These are phyloP conservation scores for Rhizoclosmatium sp. DNA, from an alignment of 192 early-diverging fungal species.

Conservation along the genomic window DNA sequence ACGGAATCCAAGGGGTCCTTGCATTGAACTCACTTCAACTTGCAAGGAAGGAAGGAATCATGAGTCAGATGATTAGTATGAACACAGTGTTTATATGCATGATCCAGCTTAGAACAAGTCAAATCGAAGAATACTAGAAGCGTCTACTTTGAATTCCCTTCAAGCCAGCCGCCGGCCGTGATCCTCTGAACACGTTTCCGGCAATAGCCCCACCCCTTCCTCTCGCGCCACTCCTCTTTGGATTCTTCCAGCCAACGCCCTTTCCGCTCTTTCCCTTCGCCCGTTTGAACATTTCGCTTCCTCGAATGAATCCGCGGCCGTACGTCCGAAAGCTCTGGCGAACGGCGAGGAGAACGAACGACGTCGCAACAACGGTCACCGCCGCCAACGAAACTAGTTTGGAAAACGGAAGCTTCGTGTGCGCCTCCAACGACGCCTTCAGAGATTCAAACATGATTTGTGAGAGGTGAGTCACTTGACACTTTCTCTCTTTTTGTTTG, in stretches of 20 bases:
- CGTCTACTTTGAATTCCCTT: neutral
- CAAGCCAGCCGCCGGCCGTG: conserved; percentile 15
- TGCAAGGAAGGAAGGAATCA: too few relatives aligned
- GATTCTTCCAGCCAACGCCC: conserved; percentile 36
- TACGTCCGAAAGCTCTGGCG: conserved; percentile 22
- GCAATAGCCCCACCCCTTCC: conserved; percentile 13
- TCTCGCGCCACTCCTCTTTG: conserved; percentile 19
- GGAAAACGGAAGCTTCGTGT: conserved; percentile 9
- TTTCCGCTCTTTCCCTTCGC: conserved; percentile 15
- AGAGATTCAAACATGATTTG: neutral
- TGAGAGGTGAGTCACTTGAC: neutral
- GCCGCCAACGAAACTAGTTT: neutral
- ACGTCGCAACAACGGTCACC: neutral
- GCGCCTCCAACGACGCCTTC: neutral
- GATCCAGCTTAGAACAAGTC: too few relatives aligned
- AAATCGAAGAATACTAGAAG: neutral
- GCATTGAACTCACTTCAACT: too few relatives aligned
- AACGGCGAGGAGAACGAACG: conserved; percentile 16
- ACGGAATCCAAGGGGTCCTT: too few relatives aligned
- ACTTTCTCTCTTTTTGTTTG: conserved; percentile 1
- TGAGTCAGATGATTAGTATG: too few relatives aligned
- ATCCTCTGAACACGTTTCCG: conserved; percentile 20
- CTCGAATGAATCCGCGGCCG: conserved; percentile 32
- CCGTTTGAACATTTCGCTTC: conserved; percentile 24
- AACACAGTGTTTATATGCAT: too few relatives aligned